These are phyloP conservation scores for Fusarium tupiense DNA, from an alignment of 2,329 filamentous ascomycete genomes.

Conservation along the genomic window DNA sequence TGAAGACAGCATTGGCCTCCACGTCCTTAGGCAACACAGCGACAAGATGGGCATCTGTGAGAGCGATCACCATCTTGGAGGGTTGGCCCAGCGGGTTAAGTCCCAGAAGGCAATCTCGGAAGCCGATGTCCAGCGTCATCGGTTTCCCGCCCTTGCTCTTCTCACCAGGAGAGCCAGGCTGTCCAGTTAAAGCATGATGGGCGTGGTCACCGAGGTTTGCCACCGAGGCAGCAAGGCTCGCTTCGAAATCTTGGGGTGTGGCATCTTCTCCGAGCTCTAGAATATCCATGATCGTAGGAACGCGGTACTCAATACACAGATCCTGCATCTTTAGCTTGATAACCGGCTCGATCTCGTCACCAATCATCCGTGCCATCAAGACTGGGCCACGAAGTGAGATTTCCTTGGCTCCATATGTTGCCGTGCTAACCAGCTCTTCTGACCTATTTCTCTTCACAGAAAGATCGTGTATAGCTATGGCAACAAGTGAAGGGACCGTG, in stretches of 20 bases:
- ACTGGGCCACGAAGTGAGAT: slow-evolving; percentile 56
- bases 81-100: slow-evolving; percentile 80
- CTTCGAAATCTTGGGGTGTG: slow-evolving; percentile 77
- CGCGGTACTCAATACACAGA: slow-evolving; percentile 86
- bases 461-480: slow-evolving; percentile 75
- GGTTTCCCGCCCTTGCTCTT: slow-evolving; percentile 58
- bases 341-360: slow-evolving; percentile 92
- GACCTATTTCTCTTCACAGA: slow-evolving; percentile 69
- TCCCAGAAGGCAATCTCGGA: slow-evolving; percentile 84
- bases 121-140: slow-evolving; percentile 75
- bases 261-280: slow-evolving; percentile 75
- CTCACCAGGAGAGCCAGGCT: slow-evolving; percentile 39
- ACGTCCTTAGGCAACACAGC: slow-evolving; percentile 73
- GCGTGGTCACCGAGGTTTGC: slow-evolving; percentile 76
- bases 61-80: slow-evolving; percentile 80
- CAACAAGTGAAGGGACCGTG: slow-evolving; percentile 82
- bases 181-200: slow-evolving; percentile 56
- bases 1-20: slow-evolving; percentile 70
- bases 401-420: slow-evolving; percentile 43
- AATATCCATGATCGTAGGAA: slow-evolving; percentile 83
- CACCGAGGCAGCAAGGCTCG: slow-evolving; percentile 81
- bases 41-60: slow-evolving; percentile 81
- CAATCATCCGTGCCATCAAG: slow-evolving; percentile 88
- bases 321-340: slow-evolving; percentile 90
- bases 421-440: slow-evolving; percentile 76